These are phyloP conservation scores for Pichia sp. DNA, from an alignment of 1,139 yeast species.

Conservation along the genomic window DNA sequence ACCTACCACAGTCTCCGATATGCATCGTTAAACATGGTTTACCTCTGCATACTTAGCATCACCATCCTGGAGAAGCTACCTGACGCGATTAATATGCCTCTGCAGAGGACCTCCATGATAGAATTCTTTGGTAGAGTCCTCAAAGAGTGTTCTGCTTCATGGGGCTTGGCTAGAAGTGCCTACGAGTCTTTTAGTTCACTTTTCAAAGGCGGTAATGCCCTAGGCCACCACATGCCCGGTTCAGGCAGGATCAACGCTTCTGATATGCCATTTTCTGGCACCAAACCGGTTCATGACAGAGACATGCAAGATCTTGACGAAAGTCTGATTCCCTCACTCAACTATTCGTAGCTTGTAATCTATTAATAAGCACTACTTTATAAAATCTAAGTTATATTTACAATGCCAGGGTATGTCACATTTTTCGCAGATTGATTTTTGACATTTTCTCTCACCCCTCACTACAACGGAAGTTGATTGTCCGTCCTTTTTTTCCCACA, in stretches of 20 bases:
- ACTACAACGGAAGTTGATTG: slow-evolving; percentile 3
- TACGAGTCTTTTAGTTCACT: slow-evolving; percentile 1
- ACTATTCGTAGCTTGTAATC: background rate
- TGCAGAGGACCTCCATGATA: background rate
- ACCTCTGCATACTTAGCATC: slow-evolving; percentile 7
- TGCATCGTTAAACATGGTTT: slow-evolving; percentile 9
- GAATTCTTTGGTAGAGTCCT: slow-evolving; percentile 7
- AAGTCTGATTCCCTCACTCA: background rate
- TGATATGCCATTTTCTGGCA: background rate
- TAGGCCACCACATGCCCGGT: background rate
- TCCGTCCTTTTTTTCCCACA: background rate
- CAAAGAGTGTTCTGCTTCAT: slow-evolving; percentile 3
- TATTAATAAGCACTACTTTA: no score
- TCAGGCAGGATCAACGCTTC: background rate
- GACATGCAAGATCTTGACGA: slow-evolving; percentile 2
- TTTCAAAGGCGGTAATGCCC: background rate
- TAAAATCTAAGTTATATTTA: background rate
- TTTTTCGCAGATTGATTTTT: background rate
- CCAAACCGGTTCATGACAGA: background rate
- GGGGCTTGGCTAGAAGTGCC: slow-evolving; percentile 9
- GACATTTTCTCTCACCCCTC: background rate
- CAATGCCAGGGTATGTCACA: background rate
- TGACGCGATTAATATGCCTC: background rate
- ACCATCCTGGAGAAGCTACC: slow-evolving; percentile 6
- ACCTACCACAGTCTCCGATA: slow-evolving; percentile 2